Percentiles rank a stretch among this genome's conserved stretches.
phyloP scores from a whole-genome alignment of 805 yeast species.

The Saccharomycopsis guyanensis region DNA sequence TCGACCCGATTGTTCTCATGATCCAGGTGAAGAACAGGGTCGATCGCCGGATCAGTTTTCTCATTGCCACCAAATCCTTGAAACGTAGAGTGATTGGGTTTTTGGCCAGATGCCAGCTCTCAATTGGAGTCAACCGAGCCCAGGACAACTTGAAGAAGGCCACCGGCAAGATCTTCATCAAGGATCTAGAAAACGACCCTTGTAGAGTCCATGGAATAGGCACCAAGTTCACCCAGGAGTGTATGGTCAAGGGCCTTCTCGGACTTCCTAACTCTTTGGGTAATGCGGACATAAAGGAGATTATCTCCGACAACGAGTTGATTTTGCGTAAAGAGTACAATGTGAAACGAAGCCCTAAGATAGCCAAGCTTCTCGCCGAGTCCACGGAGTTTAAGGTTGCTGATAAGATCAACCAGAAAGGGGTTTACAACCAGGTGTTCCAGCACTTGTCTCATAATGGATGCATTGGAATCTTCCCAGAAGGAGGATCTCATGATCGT shows the following conservation, averaged over 20 bases:
- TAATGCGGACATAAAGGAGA: constrained; percentile 57
- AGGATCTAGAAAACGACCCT: constrained; percentile 41
- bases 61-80: constrained; percentile 80
- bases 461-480: constrained; percentile 89
- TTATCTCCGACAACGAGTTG: constrained; percentile 67
- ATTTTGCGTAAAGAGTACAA: constrained; percentile 61
- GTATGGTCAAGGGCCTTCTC: constrained; percentile 54
- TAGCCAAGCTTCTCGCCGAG: constrained; percentile 35
- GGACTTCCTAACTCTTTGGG: constrained; percentile 78
- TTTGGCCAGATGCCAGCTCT: constrained; percentile 63
- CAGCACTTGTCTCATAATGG: constrained; percentile 69
- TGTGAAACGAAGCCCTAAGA: constrained; percentile 37
- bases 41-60: constrained; percentile 64
- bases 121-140: constrained; percentile 89
- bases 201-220: constrained; percentile 51
- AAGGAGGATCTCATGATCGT: constrained; percentile 96
- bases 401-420: constrained; percentile 72
- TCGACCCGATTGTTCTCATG: constrained; percentile 75
- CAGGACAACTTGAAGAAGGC: constrained; percentile 73
- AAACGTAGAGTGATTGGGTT: constrained; percentile 61
- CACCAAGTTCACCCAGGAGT: constrained; percentile 58
- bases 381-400: constrained; percentile 73
- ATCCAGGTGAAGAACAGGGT: constrained; percentile 65
- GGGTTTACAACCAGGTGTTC: constrained; percentile 76
- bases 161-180: constrained; percentile 56